phyloP scores from a whole-genome alignment of 768 basidiomycete genomes.

The Macrolepiota fuliginosa region DNA sequence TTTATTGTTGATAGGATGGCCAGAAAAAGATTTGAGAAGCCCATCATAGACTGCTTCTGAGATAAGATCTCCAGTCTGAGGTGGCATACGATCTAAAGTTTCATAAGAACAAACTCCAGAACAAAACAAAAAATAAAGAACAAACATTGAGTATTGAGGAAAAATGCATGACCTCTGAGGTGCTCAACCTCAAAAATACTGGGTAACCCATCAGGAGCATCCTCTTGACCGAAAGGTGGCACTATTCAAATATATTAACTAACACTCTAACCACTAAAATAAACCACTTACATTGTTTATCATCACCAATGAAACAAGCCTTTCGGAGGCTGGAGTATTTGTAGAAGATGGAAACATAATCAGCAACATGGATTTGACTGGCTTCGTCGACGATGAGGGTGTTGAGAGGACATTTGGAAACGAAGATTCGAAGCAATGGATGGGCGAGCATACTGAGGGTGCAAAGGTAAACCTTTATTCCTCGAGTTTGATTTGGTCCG shows the following conservation, averaged over 20 bases:
- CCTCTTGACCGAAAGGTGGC: conserved; percentile 77
- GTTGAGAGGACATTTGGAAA: conserved; percentile 36
- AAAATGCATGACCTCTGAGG: conserved; percentile 43
- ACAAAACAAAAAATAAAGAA: conserved; percentile 13
- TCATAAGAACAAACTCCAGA: conserved; percentile 12
- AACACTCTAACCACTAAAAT: conserved; percentile 10
- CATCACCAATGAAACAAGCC: conserved; percentile 62
- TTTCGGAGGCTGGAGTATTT: conserved; percentile 43
- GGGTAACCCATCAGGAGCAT: conserved; percentile 49
- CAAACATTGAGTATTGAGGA: conserved; percentile 78
- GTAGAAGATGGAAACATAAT: conserved; percentile 42
- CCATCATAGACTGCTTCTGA: conserved; percentile 64
- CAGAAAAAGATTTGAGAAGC: conserved; percentile 51
- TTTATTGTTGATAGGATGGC: conserved; percentile 45
- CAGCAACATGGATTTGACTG: conserved; percentile 62
- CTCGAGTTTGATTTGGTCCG: conserved; percentile 19
- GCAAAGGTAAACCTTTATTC: conserved; percentile 63
- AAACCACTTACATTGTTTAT: conserved; percentile 54
- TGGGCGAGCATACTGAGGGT: conserved; percentile 77
- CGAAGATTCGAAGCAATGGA: conserved; percentile 28
- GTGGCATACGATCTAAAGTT: conserved; percentile 76
- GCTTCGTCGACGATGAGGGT: conserved; percentile 66
- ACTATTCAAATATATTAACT: conserved; percentile 40
- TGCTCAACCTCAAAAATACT: conserved; percentile 80
- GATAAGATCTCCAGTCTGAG: conserved; percentile 72